Conservation (phyloP, 495 filamentous ascomycete species). For the Podospora pseudocomata region DNA sequence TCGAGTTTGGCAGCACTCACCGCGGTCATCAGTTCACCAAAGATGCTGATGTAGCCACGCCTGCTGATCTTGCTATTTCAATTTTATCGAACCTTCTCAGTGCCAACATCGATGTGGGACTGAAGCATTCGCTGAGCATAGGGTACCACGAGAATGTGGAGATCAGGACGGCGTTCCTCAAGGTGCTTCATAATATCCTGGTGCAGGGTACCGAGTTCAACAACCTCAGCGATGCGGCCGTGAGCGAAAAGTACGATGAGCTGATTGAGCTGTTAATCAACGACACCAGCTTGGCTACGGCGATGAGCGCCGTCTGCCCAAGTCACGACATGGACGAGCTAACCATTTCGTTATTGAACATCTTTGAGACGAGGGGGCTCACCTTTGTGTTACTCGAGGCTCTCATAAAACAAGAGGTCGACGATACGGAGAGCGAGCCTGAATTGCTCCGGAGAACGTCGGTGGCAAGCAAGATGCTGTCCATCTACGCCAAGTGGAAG, state of each 20-base stretch:
- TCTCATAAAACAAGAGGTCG: constrained; percentile 62
- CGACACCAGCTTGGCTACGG: constrained; percentile 56
- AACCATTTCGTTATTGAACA: constrained; percentile 59
- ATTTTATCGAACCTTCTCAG: constrained; percentile 63
- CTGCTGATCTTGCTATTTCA: constrained; percentile 57
- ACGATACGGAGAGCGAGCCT: constrained; percentile 63
- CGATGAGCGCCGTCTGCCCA: constrained; percentile 60
- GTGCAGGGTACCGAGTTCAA: constrained; percentile 66
- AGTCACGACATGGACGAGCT: constrained; percentile 63
- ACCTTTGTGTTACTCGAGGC: constrained; percentile 59
- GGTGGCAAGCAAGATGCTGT: constrained; percentile 66
- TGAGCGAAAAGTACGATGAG: constrained; percentile 62
- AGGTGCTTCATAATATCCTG: constrained; percentile 63
- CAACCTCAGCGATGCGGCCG: constrained; percentile 58
- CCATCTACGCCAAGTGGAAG: constrained; percentile 66
- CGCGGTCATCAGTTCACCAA: constrained; percentile 31
- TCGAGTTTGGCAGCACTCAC: constrained; percentile 30
- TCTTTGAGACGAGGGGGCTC: constrained; percentile 61
- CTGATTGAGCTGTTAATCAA: constrained; percentile 58
- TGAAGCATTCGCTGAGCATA: constrained; percentile 62
- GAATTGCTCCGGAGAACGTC: constrained; percentile 61
- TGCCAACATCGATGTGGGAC: constrained; percentile 64
- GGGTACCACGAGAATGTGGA: constrained; percentile 64
- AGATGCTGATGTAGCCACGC: constrained; percentile 36
- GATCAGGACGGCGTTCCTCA: constrained; percentile 64